Base-by-base conservation (phyloP, 345 rosid genomes). In the Syzygium oleosum region DNA sequence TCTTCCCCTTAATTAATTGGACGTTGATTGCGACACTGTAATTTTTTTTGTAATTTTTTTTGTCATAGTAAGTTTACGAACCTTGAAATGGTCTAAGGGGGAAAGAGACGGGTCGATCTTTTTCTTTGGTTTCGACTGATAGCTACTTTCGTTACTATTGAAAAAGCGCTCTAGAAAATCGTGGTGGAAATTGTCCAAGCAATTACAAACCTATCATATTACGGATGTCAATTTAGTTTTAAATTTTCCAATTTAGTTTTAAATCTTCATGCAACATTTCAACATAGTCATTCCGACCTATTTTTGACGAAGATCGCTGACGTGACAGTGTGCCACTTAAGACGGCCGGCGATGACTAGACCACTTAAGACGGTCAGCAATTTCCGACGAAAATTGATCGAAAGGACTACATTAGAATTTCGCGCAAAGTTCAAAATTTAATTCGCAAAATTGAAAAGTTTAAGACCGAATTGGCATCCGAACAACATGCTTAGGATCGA, bases 211-310 rank as follows among this genome's bases (percentile, higher is more conserved):
- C 1, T 52, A 6, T 52, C 3, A 5, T 65, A 8, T 0, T 8
- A 59, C 1, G 3, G 0, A 31, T 7, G 0, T 0, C 22, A 15
- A 65, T 34, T 16, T 2, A 16, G 29, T 4, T 6, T 0, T 7
- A 9, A 54, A 6, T 34, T 16, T 7, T 31, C 31, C 23, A 8
- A 16, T 65, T 16, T 34, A 65, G 5, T 4, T 0, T 5, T 38
- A 8, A 16, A 31, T 8, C 1, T 65, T 65, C 31, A 4, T 16
- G 0, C 9, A 22, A 65, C 8, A 65, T 31, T 65, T 2, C 1
- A 4, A 31, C 16, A 1, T 2, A 31, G 1, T 16, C 9, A 15
- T 65, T 65, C 1, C 2, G 12, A 1, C 21, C 4, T 16, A 65
- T 19, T 65, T 31, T 8, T 5, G 5, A 1, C 9, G 4, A 16